Base-by-base conservation (phyloP, 2,329 filamentous ascomycete genomes). In the Podosphaera fusca region DNA sequence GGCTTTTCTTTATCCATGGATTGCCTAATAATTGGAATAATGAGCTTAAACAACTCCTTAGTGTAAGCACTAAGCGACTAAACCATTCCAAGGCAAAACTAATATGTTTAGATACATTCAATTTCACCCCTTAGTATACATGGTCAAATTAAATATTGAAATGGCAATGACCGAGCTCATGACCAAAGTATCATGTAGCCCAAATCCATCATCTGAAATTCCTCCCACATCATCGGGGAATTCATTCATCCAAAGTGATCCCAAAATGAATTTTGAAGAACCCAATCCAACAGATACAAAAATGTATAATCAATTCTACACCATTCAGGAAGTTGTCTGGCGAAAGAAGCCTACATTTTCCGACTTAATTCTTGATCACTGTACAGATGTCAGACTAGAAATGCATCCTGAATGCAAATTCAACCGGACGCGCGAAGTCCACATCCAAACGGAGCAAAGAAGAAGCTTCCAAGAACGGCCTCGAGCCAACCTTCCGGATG, bases 111-210 rank as follows among this genome's bases (percentile, higher is more conserved):
- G 63, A 42, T 68, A 67, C 61, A 66, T 70, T 55, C 69, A 70
- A 59, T 70, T 71, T 63, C 69, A 71, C 56, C 69, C 70, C 0
- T 66, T 72, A 8, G 67, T 67, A 5, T 72, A 72, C 62, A 69
- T 71, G 53, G 68, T 72, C 52, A 71, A 69, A 59, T 68, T 72
- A 56, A 71, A 72, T 61, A 72, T 72, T 57, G 70, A 72, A 62
- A 69, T 72, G 69, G 67, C 66, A 58, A 72, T 72, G 69, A 69
- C 70, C 5, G 67, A 68, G 1, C 66, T 72, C 4, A 70, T 72
- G 57, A 67, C 67, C 31, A 61, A 60, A 55, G 58, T 64, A 4
- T 58, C 62, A 3, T 49, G 55, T 12, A 56, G 47, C 42, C 42
- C 42, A 21, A 56, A 58, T 14, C 54, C 54, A 10, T 45, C 54